These are phyloP conservation scores for Telfairia occidentalis DNA, from an alignment of 331 rosid genomes.

Conservation along the genomic window DNA sequence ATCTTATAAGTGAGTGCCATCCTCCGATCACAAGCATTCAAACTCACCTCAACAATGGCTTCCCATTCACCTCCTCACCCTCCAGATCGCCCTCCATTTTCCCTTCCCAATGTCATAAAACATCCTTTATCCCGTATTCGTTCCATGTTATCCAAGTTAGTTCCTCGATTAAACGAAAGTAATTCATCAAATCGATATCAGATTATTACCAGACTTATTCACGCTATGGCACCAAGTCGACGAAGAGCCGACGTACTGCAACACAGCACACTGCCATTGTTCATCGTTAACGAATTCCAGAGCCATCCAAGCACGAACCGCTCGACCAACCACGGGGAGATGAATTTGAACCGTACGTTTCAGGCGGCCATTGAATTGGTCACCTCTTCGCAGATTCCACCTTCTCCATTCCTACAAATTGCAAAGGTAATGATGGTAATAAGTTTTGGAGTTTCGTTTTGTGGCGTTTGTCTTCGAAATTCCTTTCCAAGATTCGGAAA, in stretches of 20 bases:
- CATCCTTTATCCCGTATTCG: background rate
- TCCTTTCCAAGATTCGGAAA: slow-evolving; percentile 1
- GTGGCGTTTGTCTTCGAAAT: background rate
- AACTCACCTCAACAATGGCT: background rate
- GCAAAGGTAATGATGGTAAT: slow-evolving; percentile 4
- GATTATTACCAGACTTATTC: background rate
- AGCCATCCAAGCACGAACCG: background rate
- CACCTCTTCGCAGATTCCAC: background rate
- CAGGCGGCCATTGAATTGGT: background rate
- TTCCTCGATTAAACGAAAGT: background rate
- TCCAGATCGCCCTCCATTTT: background rate
- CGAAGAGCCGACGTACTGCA: background rate
- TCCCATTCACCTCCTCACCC: background rate
- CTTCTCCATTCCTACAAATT: background rate
- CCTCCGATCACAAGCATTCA: background rate
- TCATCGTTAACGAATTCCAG: background rate
- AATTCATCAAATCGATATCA: background rate
- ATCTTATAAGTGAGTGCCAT: background rate
- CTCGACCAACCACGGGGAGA: slow-evolving; percentile 2
- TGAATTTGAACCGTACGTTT: background rate
- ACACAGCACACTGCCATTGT: background rate
- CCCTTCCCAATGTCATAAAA: background rate
- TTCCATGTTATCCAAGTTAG: background rate
- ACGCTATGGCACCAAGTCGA: background rate
- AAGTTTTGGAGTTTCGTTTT: slow-evolving; percentile 10